These are phyloP conservation scores for Oidiodendron maius DNA, from an alignment of 495 filamentous ascomycete genomes.

Conservation along the genomic window DNA sequence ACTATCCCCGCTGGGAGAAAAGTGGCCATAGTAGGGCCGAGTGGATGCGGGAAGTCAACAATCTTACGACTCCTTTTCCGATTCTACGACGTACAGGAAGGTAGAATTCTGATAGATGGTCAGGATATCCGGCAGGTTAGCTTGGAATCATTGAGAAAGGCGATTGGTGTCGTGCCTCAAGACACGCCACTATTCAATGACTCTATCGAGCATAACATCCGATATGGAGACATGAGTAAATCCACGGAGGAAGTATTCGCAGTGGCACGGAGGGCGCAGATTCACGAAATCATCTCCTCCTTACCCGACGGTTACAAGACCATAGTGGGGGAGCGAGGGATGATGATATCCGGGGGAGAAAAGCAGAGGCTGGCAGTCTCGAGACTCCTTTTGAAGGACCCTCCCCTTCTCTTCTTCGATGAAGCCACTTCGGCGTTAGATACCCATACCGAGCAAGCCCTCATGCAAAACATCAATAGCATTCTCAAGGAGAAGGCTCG, in stretches of 20 bases:
- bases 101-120: slow-evolving; percentile 84
- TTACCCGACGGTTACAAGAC: slow-evolving; percentile 87
- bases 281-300: slow-evolving; percentile 71
- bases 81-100: slow-evolving; percentile 85
- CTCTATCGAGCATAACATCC: slow-evolving; percentile 90
- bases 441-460: slow-evolving; percentile 88
- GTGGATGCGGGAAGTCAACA: slow-evolving; percentile 94
- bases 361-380: slow-evolving; percentile 91
- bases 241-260: slow-evolving; percentile 63
- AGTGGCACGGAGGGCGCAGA: slow-evolving; percentile 74
- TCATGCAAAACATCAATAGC: slow-evolving; percentile 90
- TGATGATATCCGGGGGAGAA: slow-evolving; percentile 98
- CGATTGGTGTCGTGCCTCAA: slow-evolving; percentile 94
- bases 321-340: slow-evolving; percentile 88
- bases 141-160: slow-evolving; percentile 72
- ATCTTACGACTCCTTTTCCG: slow-evolving; percentile 87
- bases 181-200: slow-evolving; percentile 97
- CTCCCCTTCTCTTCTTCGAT: slow-evolving; percentile 90
- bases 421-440: slow-evolving; percentile 96
- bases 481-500: slow-evolving; percentile 83
- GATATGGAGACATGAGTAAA: slow-evolving; percentile 84
- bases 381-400: slow-evolving; percentile 83
- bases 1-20: slow-evolving; percentile 95
- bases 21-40: slow-evolving; percentile 90
- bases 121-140: slow-evolving; percentile 85